Evolutionary conservation across 2,329 filamentous ascomycete genomes (phyloP).

Genomic region (Lasiodiplodia hormozganensis): DNA sequence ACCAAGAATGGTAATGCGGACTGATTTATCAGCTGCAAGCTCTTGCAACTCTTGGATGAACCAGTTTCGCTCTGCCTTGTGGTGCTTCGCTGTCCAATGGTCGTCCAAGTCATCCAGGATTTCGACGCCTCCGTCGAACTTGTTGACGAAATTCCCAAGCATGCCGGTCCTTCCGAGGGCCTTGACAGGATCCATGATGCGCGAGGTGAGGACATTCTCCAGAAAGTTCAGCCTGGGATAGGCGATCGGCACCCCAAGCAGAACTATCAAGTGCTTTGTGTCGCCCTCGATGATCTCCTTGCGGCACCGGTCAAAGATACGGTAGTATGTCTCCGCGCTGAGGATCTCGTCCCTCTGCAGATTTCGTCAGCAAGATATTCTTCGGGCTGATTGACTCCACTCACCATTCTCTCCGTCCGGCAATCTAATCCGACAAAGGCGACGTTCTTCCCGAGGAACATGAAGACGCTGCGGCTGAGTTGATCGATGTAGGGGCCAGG

Average conservation of each 20-base stretch:
- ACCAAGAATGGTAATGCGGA: conserved; percentile 89
- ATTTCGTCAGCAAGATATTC: conserved; percentile 32
- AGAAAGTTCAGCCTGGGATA: conserved; percentile 62
- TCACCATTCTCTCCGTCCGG: conserved; percentile 79
- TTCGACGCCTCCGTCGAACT: conserved; percentile 90
- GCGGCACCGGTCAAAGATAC: conserved; percentile 85
- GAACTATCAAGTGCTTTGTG: conserved; percentile 87
- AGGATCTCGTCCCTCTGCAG: conserved; percentile 73
- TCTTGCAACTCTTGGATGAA: conserved; percentile 92
- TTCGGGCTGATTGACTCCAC: background rate
- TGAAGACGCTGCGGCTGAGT: conserved; percentile 82
- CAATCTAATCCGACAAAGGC: conserved; percentile 89
- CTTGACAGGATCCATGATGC: conserved; percentile 87
- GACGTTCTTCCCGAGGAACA: conserved; percentile 79
- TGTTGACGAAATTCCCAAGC: conserved; percentile 81
- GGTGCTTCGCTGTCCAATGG: conserved; percentile 95
- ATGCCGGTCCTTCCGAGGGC: conserved; percentile 82
- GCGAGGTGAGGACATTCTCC: conserved; percentile 77
- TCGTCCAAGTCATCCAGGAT: conserved; percentile 92
- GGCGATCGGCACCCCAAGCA: conserved; percentile 73
- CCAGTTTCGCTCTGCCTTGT: conserved; percentile 87
- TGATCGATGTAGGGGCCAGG: conserved; percentile 92
- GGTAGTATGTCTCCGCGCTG: conserved; percentile 80
- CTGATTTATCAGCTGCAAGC: conserved; percentile 88
- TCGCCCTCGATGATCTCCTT: conserved; percentile 81